Percentiles rank a stretch among this genome's conserved stretches.
Evolutionary conservation across 129 eudicot species (phyloP).

Genomic region (Oenanthe sinensis): DNA sequence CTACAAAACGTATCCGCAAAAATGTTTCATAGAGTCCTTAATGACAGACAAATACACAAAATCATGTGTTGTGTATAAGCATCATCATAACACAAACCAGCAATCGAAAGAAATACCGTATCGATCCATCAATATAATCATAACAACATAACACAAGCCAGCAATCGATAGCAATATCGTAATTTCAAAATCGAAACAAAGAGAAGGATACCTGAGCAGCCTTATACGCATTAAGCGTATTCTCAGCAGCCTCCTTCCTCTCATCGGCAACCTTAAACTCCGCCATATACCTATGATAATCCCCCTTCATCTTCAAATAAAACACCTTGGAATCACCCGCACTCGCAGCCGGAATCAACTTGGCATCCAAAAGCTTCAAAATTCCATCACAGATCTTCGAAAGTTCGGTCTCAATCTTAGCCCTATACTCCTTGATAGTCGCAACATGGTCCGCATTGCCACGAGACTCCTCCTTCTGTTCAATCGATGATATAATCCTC

Average conservation of each 20-base stretch:
- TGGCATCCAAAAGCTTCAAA: slow-evolving; percentile 40
- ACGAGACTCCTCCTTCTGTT: slow-evolving; percentile 60
- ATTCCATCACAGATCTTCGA: slow-evolving; percentile 49
- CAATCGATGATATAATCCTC: slow-evolving; percentile 58
- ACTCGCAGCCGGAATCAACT: slow-evolving; percentile 39
- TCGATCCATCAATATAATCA: too few relatives aligned
- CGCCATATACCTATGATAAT: slow-evolving; percentile 50
- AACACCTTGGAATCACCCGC: slow-evolving; percentile 56
- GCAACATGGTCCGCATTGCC: slow-evolving; percentile 50
- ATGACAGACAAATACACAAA: neutral
- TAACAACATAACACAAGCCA: neutral
- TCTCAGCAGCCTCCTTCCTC: slow-evolving; percentile 67
- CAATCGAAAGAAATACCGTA: too few relatives aligned
- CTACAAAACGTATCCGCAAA: neutral
- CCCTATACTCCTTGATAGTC: slow-evolving; percentile 43
- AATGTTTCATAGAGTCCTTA: neutral
- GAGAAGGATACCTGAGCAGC: slow-evolving; percentile 44
- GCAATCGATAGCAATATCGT: neutral
- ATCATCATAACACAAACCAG: neutral
- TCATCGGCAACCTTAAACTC: slow-evolving; percentile 56
- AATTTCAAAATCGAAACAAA: too few relatives aligned
- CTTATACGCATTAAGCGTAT: slow-evolving; percentile 57
- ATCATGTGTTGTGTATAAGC: neutral
- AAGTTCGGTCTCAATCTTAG: slow-evolving; percentile 54
- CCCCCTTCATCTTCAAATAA: slow-evolving; percentile 64